These are phyloP conservation scores for Lophiostoma macrostomum DNA, from an alignment of 495 filamentous ascomycete species.

Conservation along the genomic window DNA sequence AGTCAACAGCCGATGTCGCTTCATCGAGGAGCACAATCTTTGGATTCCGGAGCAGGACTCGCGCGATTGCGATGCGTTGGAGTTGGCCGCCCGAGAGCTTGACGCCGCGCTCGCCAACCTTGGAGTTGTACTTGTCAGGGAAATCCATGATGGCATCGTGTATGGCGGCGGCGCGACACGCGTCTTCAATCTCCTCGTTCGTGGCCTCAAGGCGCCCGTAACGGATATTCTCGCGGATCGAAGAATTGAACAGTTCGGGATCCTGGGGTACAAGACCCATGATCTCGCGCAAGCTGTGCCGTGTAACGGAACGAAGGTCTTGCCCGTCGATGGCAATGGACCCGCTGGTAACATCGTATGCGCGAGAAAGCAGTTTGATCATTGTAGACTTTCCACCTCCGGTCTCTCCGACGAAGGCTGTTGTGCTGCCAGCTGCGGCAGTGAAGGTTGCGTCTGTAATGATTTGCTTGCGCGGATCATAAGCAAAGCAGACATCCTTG, in stretches of 20 bases:
- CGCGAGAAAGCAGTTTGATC: constrained; percentile 33
- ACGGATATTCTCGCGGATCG: constrained; percentile 58
- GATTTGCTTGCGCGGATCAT: constrained; percentile 22
- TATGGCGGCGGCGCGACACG: constrained; percentile 55
- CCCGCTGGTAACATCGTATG: constrained; percentile 32
- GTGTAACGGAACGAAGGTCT: constrained; percentile 21
- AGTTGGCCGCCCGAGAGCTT: constrained; percentile 32
- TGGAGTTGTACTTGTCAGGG: constrained; percentile 43
- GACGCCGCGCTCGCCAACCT: constrained; percentile 27
- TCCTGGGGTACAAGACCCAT: constrained; percentile 34
- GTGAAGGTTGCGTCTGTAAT: constrained; percentile 18
- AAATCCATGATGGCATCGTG: constrained; percentile 57
- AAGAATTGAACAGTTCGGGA: constrained; percentile 35
- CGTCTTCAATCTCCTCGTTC: constrained; percentile 45
- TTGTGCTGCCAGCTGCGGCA: constrained; percentile 14
- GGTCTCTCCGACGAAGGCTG: constrained; percentile 32
- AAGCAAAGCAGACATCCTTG: constrained; percentile 30
- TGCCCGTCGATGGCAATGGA: constrained; percentile 24
- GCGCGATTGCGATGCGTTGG: constrained; percentile 35
- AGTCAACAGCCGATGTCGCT: constrained; percentile 31
- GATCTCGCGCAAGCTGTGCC: constrained; percentile 8
- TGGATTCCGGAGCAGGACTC: constrained; percentile 30
- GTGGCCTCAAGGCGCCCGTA: constrained; percentile 50
- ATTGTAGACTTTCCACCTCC: constrained; percentile 37
- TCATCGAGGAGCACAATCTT: constrained; percentile 34